Percentiles rank a stretch among this genome's conserved stretches.
These are phyloP conservation scores for Thoreauomyces humboldtii DNA, from an alignment of 192 early-diverging fungal species.

Conservation along the genomic window DNA sequence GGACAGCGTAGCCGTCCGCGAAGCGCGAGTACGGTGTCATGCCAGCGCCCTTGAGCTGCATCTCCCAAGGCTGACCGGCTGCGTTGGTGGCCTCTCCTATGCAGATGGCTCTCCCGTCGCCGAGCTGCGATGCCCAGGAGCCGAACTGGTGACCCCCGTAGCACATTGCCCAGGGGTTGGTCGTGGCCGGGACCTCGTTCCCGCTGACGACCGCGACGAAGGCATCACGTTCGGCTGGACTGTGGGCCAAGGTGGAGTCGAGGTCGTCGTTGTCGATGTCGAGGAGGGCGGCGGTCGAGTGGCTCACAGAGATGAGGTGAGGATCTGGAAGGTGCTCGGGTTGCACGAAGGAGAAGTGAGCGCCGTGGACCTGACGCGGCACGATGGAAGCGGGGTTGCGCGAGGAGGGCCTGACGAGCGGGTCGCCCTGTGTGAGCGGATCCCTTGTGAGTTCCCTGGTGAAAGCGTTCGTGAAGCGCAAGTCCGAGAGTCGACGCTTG, in stretches of 20 bases:
- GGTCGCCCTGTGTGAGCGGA: constrained; percentile 20
- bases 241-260: neutral
- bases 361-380: constrained; percentile 12
- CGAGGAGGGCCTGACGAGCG: constrained; percentile 6
- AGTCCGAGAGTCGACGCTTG: constrained; percentile 6
- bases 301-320: constrained; percentile 13
- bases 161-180: constrained; percentile 38
- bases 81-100: constrained; percentile 55
- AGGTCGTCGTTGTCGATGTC: constrained; percentile 8
- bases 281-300: constrained; percentile 11
- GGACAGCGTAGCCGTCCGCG: constrained; percentile 82
- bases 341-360: constrained; percentile 29
- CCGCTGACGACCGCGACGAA: constrained; percentile 18
- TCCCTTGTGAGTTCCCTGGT: constrained; percentile 14
- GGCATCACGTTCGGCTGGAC: neutral
- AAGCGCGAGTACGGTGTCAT: constrained; percentile 84
- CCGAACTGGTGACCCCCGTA: constrained; percentile 60
- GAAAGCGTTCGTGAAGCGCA: constrained; percentile 29
- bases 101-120: constrained; percentile 83
- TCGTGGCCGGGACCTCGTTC: constrained; percentile 47
- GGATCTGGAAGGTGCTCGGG: constrained; percentile 20
- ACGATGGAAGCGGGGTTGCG: neutral
- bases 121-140: constrained; percentile 62
- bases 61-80: constrained; percentile 56
- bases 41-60: constrained; percentile 85